phyloP scores from a whole-genome alignment of 148 eudicot genomes.

The Nepenthes gracilis region DNA sequence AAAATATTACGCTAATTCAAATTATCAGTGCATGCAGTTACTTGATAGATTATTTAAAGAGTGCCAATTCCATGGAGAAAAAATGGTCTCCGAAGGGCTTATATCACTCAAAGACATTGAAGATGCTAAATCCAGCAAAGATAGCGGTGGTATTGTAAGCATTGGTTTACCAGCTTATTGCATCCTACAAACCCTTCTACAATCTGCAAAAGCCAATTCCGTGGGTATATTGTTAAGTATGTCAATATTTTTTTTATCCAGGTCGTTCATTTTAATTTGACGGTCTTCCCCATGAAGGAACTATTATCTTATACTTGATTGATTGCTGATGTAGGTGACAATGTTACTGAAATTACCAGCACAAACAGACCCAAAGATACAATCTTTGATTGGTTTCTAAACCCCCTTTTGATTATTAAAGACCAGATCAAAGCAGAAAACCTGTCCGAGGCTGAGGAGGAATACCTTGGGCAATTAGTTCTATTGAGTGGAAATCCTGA shows the following conservation, averaged over 20 bases:
- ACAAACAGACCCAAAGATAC: conserved; percentile 72
- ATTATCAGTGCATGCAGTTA: conserved; percentile 27
- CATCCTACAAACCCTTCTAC: conserved; percentile 54
- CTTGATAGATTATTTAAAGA: conserved; percentile 53
- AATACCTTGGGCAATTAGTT: conserved; percentile 57
- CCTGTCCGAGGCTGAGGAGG: conserved; percentile 57
- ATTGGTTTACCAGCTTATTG: conserved; percentile 78
- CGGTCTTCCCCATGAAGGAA: not conserved
- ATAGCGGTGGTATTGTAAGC: conserved; percentile 34
- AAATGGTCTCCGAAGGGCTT: conserved; percentile 47
- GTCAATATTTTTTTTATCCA: conserved; percentile 5
- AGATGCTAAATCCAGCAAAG: conserved; percentile 62
- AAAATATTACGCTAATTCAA: conserved; percentile 3
- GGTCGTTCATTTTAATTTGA: not conserved
- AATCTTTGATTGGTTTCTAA: conserved; percentile 78
- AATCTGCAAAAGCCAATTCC: conserved; percentile 66
- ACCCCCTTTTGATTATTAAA: conserved; percentile 75
- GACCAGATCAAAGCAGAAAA: conserved; percentile 84
- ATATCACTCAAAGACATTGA: conserved; percentile 64
- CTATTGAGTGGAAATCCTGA: conserved; percentile 44
- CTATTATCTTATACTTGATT: too few relatives aligned
- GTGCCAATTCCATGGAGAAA: conserved; percentile 50
- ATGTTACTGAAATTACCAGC: conserved; percentile 59
- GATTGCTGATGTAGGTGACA: conserved; percentile 41
- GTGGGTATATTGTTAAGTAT: conserved; percentile 65